These are phyloP conservation scores for Hericium alpestre DNA, from an alignment of 768 basidiomycete genomes.

Conservation along the genomic window DNA sequence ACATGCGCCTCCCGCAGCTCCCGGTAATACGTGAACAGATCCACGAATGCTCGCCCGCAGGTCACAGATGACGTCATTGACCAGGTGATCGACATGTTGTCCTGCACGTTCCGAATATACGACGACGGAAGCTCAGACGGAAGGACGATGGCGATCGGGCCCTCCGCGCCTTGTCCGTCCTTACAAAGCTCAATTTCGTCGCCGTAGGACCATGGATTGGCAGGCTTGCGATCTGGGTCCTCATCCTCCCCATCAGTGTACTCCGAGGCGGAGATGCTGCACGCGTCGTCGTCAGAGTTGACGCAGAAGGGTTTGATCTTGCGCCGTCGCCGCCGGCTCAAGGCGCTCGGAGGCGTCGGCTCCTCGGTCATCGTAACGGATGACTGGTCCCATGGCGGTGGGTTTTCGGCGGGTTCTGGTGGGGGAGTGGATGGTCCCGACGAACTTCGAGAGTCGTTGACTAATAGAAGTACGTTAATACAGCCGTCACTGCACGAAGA, in stretches of 20 bases:
- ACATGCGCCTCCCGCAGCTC: constrained; percentile 38
- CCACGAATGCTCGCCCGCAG: constrained; percentile 28
- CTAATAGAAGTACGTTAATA: not conserved
- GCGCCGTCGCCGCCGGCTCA: constrained; percentile 8
- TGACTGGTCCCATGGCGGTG: constrained; percentile 4
- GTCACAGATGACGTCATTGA: constrained; percentile 20
- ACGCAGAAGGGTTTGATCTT: constrained; percentile 6
- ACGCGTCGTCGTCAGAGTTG: constrained; percentile 12
- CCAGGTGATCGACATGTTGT: constrained; percentile 27
- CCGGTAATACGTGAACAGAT: constrained; percentile 44
- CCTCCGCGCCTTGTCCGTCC: not conserved
- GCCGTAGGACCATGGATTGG: constrained; percentile 2
- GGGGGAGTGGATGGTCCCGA: constrained; percentile 9
- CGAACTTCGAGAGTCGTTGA: constrained; percentile 5
- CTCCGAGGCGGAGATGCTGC: constrained; percentile 33
- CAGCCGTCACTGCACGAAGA: too few relatives aligned
- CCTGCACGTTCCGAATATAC: constrained; percentile 28
- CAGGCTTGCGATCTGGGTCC: constrained; percentile 12
- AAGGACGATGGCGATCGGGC: constrained; percentile 4
- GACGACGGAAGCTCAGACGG: constrained; percentile 9
- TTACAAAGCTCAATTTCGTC: constrained; percentile 1
- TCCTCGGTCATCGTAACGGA: not conserved
- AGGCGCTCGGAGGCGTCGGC: not conserved
- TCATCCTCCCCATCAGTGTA: constrained; percentile 21
- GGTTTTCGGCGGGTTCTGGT: constrained; percentile 1